These are phyloP conservation scores for Penicillium chermesinum DNA, from an alignment of 495 filamentous ascomycete species.

Conservation along the genomic window DNA sequence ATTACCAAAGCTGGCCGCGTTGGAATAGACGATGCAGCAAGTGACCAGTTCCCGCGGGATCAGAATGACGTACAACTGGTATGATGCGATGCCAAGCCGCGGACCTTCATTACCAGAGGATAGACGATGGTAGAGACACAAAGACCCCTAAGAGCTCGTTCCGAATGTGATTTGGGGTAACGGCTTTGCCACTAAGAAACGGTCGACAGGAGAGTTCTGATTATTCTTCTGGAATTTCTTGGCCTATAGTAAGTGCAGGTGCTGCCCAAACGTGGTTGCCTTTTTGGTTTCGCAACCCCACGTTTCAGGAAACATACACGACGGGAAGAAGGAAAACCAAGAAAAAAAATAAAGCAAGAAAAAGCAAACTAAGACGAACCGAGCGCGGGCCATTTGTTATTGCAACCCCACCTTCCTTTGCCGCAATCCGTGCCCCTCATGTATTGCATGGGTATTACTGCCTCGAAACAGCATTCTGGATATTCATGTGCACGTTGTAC, in stretches of 20 bases:
- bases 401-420: background rate
- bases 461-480: too few relatives aligned
- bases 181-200: too few relatives aligned
- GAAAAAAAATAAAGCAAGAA: background rate
- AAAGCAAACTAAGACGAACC: slow-evolving; percentile 1
- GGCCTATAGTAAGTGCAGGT: too few relatives aligned
- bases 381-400: background rate
- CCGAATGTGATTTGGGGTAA: too few relatives aligned
- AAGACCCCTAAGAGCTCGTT: too few relatives aligned
- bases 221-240: background rate
- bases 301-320: slow-evolving; percentile 18
- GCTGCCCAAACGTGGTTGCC: background rate
- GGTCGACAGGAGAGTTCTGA: background rate
- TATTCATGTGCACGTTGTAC: too few relatives aligned
- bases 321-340: slow-evolving; percentile 6
- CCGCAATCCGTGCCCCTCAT: background rate
- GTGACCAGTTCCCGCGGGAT: too few relatives aligned
- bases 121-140: too few relatives aligned
- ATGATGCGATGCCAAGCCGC: background rate
- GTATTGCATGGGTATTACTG: too few relatives aligned
- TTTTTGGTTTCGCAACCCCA: slow-evolving; percentile 8
- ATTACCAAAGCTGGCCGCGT: too few relatives aligned
- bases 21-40: too few relatives aligned
- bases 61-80: background rate
- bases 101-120: too few relatives aligned